Base-by-base conservation (phyloP, 345 rosid species). In the Hibiscus trionum region DNA sequence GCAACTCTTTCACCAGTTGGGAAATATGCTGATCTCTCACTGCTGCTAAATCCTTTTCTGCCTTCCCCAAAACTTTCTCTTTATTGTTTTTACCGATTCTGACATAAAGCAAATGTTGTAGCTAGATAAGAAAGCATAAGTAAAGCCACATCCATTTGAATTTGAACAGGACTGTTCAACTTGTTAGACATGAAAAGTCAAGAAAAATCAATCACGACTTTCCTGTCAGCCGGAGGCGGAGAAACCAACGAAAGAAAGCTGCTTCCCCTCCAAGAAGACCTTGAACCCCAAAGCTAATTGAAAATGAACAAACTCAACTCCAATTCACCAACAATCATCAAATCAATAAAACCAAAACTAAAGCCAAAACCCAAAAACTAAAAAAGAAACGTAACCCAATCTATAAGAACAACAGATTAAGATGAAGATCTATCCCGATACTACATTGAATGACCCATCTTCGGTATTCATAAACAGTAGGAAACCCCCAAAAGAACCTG, bases 151-250 rank as follows among this genome's bases (percentile, higher is more conserved):
- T 29, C 97, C 97, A 92, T 90, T 81, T 92, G 99, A 9, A 96
- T 92, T 76, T 92, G 99, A 69, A 95, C 97, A 82, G 99, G 99
- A 78, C 97, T 88, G 84, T 92, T 97, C 73, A 88, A 79, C 72
- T 92, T 87, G 77, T 86, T 83, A 83, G 93, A 90, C 96, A 90
- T 95, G 84, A 87, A 91, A 87, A 59, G 77, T 78, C 75, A 69
- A 37, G 61, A 31, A 31, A 31, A 31, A 31, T 5, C 35, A 31
- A 31, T 31, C 35, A 31, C 35, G 35, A 5, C 31, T 27, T 27
- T 49, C 29, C 74, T 53, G 71, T 80, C 39, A 60, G 39, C 88
- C 57, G 59, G 81, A 77, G 77, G 79, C 35, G 35, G 35, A 55
- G 84, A 82, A 81, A 16, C 81, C 78, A 55, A 77, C 33, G 75